phyloP scores from a whole-genome alignment of 1,284 basidiomycete genomes.

The Schizopora paradoxa region DNA sequence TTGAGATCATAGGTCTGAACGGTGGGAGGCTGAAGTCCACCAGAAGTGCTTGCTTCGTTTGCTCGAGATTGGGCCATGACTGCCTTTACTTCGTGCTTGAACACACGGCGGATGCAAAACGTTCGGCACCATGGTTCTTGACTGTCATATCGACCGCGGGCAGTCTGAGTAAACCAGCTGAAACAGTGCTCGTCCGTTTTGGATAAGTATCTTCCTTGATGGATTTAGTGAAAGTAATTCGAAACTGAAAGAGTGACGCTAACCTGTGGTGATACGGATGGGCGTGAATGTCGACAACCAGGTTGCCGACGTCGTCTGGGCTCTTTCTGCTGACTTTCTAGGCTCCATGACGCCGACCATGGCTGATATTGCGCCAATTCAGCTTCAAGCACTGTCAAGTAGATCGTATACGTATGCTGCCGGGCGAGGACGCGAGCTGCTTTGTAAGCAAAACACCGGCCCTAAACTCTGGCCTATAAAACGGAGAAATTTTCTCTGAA shows the following conservation, averaged over 20 bases:
- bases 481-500: constrained; percentile 24
- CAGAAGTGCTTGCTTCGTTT: neutral
- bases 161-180: constrained; percentile 63
- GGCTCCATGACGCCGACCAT: too few relatives aligned
- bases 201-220: constrained; percentile 54
- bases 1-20: constrained; percentile 34
- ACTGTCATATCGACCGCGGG: constrained; percentile 49
- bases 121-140: constrained; percentile 59
- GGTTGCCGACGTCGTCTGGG: too few relatives aligned
- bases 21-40: constrained; percentile 23
- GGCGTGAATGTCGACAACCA: too few relatives aligned
- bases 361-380: too few relatives aligned
- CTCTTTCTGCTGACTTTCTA: too few relatives aligned
- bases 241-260: too few relatives aligned
- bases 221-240: too few relatives aligned
- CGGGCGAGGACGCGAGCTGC: neutral
- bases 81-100: constrained; percentile 64
- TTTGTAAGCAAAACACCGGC: neutral
- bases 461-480: constrained; percentile 12
- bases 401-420: neutral
- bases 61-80: constrained; percentile 33
- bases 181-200: constrained; percentile 69
- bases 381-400: too few relatives aligned
- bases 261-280: too few relatives aligned
- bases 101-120: constrained; percentile 67